Evolutionary conservation across 345 rosid genomes (phyloP), one percentile per base, ranked within the genome.

Genomic region (Hibiscus syriacus): DNA sequence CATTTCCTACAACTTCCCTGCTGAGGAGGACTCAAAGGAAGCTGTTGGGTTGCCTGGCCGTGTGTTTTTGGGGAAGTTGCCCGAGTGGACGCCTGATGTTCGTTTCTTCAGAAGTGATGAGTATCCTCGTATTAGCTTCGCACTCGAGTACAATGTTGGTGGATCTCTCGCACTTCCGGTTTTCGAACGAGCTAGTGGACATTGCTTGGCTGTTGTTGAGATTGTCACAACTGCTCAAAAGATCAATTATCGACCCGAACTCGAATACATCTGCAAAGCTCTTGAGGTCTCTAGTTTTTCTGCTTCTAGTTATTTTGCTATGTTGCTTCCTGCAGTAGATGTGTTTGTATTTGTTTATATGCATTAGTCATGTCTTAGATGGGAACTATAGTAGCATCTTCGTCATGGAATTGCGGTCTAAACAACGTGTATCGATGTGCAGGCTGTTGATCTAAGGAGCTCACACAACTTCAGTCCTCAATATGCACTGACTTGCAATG

Each of bases 41-140:
- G 72, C 80, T 3, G 77, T 79, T 41, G 98, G 96, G 70, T 79
- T 92, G 76, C 98, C 92, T 0, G 92, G 96, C 71, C 90, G 97
- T 22, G 97, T 90, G 29, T 92, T 74, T 84, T 73, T 85, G 74
- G 82, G 80, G 71, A 84, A 84, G 79, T 69, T 90, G 72, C 97
- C 98, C 6, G 98, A 92, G 78, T 92, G 92, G 88, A 92, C 98
- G 48, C 98, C 97, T 66, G 98, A 92, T 84, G 98, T 90, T 75
- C 86, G 92, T 29, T 90, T 79, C 79, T 92, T 92, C 66, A 70
- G 74, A 60, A 77, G 75, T 6, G 84, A 83, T 43, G 97, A 92
- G 74, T 92, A 92, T 75, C 96, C 87, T 0, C 96, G 97, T 2
- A 79, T 83, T 68, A 55, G 12, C 59, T 72, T 77, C 69, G 98